Evolutionary conservation across 2,329 filamentous ascomycete species (phyloP), one percentile per base, ranked within the genome.

Genomic region (Setomelanomma holmii): DNA sequence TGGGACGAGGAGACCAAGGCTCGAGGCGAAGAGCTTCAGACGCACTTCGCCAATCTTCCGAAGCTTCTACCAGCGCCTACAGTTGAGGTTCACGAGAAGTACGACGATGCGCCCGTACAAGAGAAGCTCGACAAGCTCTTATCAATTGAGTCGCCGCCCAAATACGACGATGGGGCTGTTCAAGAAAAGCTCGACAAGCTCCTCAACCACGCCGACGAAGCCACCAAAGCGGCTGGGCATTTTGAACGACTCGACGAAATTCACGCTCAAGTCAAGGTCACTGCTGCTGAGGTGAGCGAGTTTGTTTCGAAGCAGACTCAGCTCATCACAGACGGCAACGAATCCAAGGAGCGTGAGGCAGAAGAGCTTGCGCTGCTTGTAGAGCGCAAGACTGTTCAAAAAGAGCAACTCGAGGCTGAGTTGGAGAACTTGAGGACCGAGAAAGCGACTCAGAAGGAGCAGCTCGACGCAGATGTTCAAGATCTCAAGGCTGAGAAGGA

Each of bases 231-330:
- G 1, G 84, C 91, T 30, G 81, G 83, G 4, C 90, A 93, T 62
- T 84, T 97, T 40, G 88, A 89, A 56, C 90, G 90, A 20, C 83
- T 99, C 4, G 91, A 97, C 61, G 85, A 92, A 72, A 95, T 98
- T 44, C 91, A 97, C 67, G 84, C 89, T 59, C 90, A 96, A 62
- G 91, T 99, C 50, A 86, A 91, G 71, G 83, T 87, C 53, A 96
- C 91, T 1, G 92, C 93, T 1, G 85, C 87, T 17, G 91, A 96
- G 68, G 88, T 99, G 48, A 89, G 89, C 2, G 85, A 88, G 36
- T 96, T 97, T 70, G 84, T 98, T 17, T 84, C 88, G 2, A 81
- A 82, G 2, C 93, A 96, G 72, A 89, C 86, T 19, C 85, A 88
- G 67, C 85, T 89, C 19, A 89, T 91, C 55, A 82, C 84, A 1